A percentile compares a stretch with the other conserved stretches of the same genome.
Conservation (phyloP, 352 stramenopile genomes). For the Blastocystis sp. region DNA sequence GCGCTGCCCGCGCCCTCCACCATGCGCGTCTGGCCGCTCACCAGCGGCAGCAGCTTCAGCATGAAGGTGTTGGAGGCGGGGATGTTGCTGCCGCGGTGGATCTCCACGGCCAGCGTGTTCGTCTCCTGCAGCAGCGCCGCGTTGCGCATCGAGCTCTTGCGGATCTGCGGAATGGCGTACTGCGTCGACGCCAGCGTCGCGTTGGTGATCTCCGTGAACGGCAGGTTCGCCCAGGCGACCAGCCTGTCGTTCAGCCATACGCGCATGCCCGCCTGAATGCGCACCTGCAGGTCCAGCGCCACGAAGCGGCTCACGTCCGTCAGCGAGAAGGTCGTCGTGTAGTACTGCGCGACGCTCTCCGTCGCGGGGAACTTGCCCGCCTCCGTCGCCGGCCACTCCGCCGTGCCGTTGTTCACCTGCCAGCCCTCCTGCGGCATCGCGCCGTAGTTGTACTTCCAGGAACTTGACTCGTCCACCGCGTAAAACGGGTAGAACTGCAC, state of each 20-base stretch:
- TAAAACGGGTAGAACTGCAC: constrained; percentile 43
- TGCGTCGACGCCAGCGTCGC: constrained; percentile 34
- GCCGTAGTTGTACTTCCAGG: constrained; percentile 46
- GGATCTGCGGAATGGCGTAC: constrained; percentile 50
- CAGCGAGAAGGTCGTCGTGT: constrained; percentile 59
- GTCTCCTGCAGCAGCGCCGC: neutral
- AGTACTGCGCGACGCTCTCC: constrained; percentile 66
- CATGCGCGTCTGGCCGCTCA: constrained; percentile 25
- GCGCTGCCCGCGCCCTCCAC: neutral
- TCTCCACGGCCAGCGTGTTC: constrained; percentile 61
- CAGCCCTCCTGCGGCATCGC: constrained; percentile 38
- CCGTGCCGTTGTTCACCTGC: constrained; percentile 59
- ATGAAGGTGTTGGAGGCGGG: constrained; percentile 45
- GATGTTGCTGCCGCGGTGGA: constrained; percentile 56
- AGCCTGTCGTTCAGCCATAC: constrained; percentile 36
- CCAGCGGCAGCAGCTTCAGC: constrained; percentile 26
- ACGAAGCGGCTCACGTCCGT: constrained; percentile 9
- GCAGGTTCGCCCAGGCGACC: constrained; percentile 28
- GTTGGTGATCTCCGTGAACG: constrained; percentile 1
- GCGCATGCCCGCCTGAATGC: constrained; percentile 41
- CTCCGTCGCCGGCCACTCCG: constrained; percentile 20
- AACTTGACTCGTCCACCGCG: neutral
- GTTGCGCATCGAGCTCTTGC: constrained; percentile 27
- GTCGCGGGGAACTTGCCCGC: constrained; percentile 51
- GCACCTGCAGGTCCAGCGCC: constrained; percentile 46